Base-by-base conservation (phyloP, 805 yeast species). In the Candida nitratophila region DNA sequence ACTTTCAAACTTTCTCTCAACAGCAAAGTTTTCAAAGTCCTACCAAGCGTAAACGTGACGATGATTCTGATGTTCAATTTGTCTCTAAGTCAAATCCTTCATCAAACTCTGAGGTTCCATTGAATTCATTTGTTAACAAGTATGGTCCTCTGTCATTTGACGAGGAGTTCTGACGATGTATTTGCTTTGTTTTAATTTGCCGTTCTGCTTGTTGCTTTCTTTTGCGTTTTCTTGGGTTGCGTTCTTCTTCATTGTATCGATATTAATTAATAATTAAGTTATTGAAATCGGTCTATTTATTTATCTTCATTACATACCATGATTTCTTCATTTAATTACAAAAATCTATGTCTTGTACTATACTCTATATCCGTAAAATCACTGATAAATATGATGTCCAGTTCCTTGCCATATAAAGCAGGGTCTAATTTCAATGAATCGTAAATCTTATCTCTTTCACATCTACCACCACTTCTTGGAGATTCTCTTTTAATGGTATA, bases 401-500 rank as follows among this genome's bases (percentile, higher is more conserved):
- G 61, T 2, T 64, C 61, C 27, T 56, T 54, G 0, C 84, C 83
- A 33, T 57, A 55, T 8, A 81, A 44, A 2, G 71, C 75, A 3
- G 66, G 70, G 12, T 79, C 77, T 15, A 84, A 62, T 3, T 71
- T 67, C 34, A 85, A 50, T 7, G 66, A 69, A 52, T 81, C 71
- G 10, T 32, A 20, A 2, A 76, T 65, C 26, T 50, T 58, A 27
- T 74, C 77, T 45, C 57, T 61, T 1, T 41, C 36, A 14, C 50
- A 52, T 11, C 44, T 40, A 14, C 31, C 32, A 9, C 44, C 36
- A 10, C 46, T 40, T 40, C 60, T 69, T 2, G 93, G 93, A 22
- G 85, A 81, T 4, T 88, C 83, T 55, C 98, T 77, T 56, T 86
- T 87, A 38, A 91, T 66, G 36, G 83, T 70, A 33, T 74, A 62